Base-by-base conservation (phyloP, 2,329 filamentous ascomycete genomes). In the Aspergillus luchuensis region DNA sequence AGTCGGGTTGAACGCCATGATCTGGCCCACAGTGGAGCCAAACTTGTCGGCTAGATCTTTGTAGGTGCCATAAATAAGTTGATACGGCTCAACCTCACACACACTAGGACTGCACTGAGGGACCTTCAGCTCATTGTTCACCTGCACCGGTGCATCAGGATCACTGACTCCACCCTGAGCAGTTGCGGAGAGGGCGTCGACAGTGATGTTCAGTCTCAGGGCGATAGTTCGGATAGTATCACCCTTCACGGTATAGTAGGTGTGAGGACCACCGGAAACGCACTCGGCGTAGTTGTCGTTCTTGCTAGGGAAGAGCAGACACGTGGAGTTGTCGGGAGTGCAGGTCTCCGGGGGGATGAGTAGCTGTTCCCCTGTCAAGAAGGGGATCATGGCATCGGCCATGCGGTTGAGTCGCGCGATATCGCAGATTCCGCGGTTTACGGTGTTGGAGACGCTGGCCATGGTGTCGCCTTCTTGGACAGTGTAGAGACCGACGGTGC, bases 391-490 rank as follows among this genome's bases (percentile, higher is more conserved):
- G 15, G 36, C 15, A 21, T 54, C 51, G 19, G 51, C 51, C 51
- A 53, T 53, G 21, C 30, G 51, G 36, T 53, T 53, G 17, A 39
- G 51, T 15, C 51, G 51, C 0, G 51, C 51, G 3, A 53, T 53
- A 15, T 53, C 52, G 38, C 52, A 54, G 52, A 54, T 43, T 15
- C 52, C 33, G 15, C 52, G 52, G 38, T 41, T 28, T 15, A 28
- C 11, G 8, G 15, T 3, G 11, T 43, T 17, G 38, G 52, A 41
- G 38, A 54, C 19, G 5, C 21, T 21, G 15, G 36, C 17, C 5
- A 54, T 54, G n/a, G 52, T 54, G 36, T 25, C 33, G 11, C 19
- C 13, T 7, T 11, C 11, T 13, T 13, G 11, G 13, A 54, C 38
- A 4, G 38, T 38, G 5, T 54, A 45, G 23, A 43, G 38, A 25